Percentiles rank a stretch among this genome's conserved stretches.
These are phyloP conservation scores for Paramecium pentaurelia DNA, from an alignment of 73 alveolate species.

Conservation along the genomic window DNA sequence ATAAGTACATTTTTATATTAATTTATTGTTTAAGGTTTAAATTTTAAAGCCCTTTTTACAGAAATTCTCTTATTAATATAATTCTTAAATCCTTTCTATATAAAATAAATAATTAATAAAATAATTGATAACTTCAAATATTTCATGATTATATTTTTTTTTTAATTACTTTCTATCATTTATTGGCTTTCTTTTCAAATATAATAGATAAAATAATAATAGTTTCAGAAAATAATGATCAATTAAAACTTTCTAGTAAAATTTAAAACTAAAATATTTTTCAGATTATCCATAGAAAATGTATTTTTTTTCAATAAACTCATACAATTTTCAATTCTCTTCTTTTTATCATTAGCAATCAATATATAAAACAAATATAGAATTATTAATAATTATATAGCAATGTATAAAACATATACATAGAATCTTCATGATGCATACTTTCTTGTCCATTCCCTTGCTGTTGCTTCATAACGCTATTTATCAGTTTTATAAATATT, in stretches of 20 bases:
- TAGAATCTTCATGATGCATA: constrained; percentile 66
- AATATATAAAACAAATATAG: neutral
- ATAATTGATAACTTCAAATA: neutral
- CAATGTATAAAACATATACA: constrained; percentile 17
- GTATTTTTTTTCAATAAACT: neutral
- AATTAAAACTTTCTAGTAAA: neutral
- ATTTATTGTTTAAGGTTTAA: neutral
- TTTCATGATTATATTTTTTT: no score
- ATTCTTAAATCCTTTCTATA: neutral
- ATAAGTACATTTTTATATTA: no score
- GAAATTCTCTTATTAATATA: neutral
- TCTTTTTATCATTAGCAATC: neutral
- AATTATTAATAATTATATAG: neutral
- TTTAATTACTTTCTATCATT: no score
- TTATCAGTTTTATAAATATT: constrained; percentile 76
- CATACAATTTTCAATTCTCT: neutral
- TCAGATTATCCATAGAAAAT: neutral
- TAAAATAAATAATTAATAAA: neutral
- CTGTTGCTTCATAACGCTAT: constrained; percentile 69
- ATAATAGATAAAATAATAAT: no score
- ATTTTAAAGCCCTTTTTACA: neutral
- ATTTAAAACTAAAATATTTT: neutral
- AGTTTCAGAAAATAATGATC: neutral
- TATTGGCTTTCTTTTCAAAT: no score
- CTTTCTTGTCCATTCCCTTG: constrained; percentile 81